Evolutionary conservation across 257 asterid genomes (phyloP), one percentile per base, ranked within the genome.

Genomic region (Schizonepeta tenuifolia): DNA sequence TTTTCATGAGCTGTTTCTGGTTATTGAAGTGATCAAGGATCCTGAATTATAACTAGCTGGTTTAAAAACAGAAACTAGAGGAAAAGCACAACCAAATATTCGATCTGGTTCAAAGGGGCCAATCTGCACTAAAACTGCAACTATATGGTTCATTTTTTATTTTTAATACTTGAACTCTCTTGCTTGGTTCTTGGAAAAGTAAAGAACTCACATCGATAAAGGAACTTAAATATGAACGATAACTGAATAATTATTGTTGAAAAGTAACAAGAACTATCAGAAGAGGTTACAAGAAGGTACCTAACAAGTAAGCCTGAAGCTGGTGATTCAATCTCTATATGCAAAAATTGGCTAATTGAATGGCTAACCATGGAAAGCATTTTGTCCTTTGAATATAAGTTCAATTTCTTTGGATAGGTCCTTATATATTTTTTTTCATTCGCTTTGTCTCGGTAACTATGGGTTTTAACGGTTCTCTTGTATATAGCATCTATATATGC

Each of bases 1-100:
- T 36, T 12, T 22, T 12, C 41, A 38, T 43, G 35, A 49, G 49
- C 44, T 65, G n/a, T 31, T 35, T 64, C 11, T 63, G 51, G 20
- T 49, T 73, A 8, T 9, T 51, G 20, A 40, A 7, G 36, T 21
- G 14, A 36, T 61, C 6, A 18, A 11, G 71, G 64, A 58, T 50
- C 54, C 64, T 63, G 31, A 51, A 64, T 12, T 46, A 20, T 63
- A 64, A 21, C 28, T 53, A 47, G 41, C 62, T 61, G 66, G 38
- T 65, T 41, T 28, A 6, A n/a, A 26, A 15, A 26, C 14, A 14
- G 20, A 46, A 46, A 46, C 1, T 46, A 15, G n/a, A 46, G 20
- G 53, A 46, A 46, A 14, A 46, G 4, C 20, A 15, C 20, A 46
- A 15, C 20, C 5, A 15, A n/a, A 15, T 15, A 15, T 47, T 3